Conservation (phyloP, 176 grass and related monocot genomes). For the Zoysia pacifica region DNA sequence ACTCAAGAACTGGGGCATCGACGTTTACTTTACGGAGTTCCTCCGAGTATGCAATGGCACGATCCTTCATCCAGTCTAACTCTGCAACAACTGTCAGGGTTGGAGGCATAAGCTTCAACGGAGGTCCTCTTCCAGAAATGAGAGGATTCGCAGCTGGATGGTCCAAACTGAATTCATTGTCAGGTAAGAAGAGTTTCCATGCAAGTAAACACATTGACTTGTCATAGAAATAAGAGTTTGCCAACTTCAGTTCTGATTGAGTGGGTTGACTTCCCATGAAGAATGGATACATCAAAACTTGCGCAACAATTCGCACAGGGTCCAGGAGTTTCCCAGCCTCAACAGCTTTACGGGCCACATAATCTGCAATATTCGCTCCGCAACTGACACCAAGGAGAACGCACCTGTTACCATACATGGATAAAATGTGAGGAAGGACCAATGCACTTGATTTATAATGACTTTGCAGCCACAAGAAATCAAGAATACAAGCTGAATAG, state of each 20-base stretch:
- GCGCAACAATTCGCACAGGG: conserved; percentile 59
- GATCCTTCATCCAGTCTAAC: conserved; percentile 79
- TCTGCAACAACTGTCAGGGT: conserved; percentile 71
- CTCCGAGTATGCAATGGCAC: conserved; percentile 67
- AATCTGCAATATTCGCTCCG: conserved; percentile 72
- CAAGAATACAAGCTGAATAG: no score
- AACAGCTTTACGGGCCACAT: conserved; percentile 63
- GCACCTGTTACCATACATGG: conserved; percentile 47
- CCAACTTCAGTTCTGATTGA: conserved; percentile 68
- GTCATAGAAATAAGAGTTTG: conserved; percentile 79
- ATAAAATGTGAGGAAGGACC: neutral
- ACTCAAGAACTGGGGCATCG: conserved; percentile 65
- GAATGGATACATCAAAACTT: conserved; percentile 80
- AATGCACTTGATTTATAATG: neutral
- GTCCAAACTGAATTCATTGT: conserved; percentile 61
- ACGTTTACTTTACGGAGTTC: conserved; percentile 71
- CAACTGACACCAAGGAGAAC: conserved; percentile 71
- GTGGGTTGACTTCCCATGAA: conserved; percentile 63
- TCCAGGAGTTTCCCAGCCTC: conserved; percentile 57
- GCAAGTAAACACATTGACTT: conserved; percentile 59
- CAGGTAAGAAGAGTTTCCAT: conserved; percentile 66
- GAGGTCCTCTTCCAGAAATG: conserved; percentile 42
- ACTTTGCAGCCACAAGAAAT: neutral
- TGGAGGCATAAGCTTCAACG: conserved; percentile 68
- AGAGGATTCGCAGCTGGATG: conserved; percentile 66